Evolutionary conservation across 148 eudicot genomes (phyloP), one percentile per base, ranked within the genome.

Genomic region (Cornus suecica): DNA sequence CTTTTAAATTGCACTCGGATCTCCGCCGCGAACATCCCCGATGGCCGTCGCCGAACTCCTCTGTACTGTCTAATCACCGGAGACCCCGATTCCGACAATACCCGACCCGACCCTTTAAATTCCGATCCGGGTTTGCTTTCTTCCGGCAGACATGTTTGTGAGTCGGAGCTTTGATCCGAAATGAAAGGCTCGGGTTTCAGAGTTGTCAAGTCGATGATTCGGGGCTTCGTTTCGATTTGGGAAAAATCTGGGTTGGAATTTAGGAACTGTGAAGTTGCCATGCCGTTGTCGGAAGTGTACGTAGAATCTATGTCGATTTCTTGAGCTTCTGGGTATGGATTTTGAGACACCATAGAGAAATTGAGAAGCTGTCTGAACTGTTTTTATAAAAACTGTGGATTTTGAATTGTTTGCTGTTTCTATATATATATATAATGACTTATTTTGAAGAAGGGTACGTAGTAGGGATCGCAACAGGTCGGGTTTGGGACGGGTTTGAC

Each of bases 11-110:
- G n/a, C n/a, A n/a, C 89, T 0, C 89, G 70, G 25, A 87, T 87
- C 84, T 87, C 87, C 54, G 87, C 89, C 62, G 89, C 89, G 64
- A 68, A 87, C 54, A 80, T 87, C 34, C 87, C 89, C 89, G 86
- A 84, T 20, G 89, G 89, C 32, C 89, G 62, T 69, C 85, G 66
- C 51, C 89, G 60, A 2, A 84, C 87, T 54, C 89, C 87, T 42
- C 89, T 74, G 69, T 84, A 86, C 10, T 31, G 79, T 42, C 66
- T 69, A 31, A 76, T 71, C 74, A 52, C 64, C 0, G 42, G 42
- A 0, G 42, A 1, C 9, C 18, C 54, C 3, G 54, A 11, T 48
- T 48, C 54, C 18, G 54, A 16, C 15, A 18, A 48, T 48, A 48
- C 4, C 54, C 18, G 18, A 8, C 22, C 8, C 58, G 20, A 52